Base-by-base conservation (phyloP, 2,329 filamentous ascomycete species). In the Penicillium digitatum region DNA sequence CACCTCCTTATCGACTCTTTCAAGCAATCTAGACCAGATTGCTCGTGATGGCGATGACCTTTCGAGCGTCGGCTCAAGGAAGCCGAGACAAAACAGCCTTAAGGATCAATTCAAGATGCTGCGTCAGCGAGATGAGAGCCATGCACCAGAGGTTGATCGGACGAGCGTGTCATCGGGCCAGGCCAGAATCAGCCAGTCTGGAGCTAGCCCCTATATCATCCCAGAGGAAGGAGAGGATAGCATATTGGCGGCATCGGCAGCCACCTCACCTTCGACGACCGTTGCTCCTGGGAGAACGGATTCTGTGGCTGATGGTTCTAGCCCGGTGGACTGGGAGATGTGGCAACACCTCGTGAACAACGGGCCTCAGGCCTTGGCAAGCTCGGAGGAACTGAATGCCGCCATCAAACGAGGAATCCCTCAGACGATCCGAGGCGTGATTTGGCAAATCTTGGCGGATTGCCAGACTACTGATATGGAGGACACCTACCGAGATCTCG, bases 321-420 rank as follows among this genome's bases (percentile, higher is more conserved):
- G 80, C 16, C 87, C 89, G 24, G 94, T 99, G n/a, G 91, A 99
- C 69, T 99, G 94, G 94, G 94, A 99, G 72, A 77, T 99, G 37
- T 99, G 94, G 94, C 93, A 99, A 70, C 85, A 88, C 24, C 88
- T 99, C 4, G 94, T 99, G 32, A 95, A 96, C 63, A 90, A 96
- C 76, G 94, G 94, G 0, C 91, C 92, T 16, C 85, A 90, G 27
- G 93, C 90, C 10, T 88, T 97, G 47, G 91, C 90, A 4, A 96
- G 91, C 67, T 82, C 93, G 0, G 90, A 95, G 66, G 92, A 96
- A 70, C 78, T 99, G 54, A 96, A 93, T 69, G 85, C 82, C 62
- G 92, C 94, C 22, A 96, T 99, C 64, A 89, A 93, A 47, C 89
- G 87, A 37, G 94, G 94, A 31, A 99, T 99, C 54, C 94, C 94